Evolutionary conservation across 2,329 filamentous ascomycete species (phyloP).

Genomic region (Mollisiaceae sp.): DNA sequence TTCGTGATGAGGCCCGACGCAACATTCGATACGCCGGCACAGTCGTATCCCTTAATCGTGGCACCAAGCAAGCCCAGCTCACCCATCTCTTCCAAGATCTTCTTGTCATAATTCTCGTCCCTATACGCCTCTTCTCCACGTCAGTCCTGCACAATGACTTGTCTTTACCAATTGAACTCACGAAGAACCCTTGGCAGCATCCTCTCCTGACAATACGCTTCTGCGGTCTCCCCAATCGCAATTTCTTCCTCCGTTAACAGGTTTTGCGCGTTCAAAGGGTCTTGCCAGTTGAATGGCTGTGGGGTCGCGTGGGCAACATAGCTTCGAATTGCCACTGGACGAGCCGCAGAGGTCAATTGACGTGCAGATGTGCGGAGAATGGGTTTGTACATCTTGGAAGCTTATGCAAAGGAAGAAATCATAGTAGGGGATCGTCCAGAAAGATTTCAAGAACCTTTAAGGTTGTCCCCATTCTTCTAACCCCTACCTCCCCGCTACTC

Average conservation of each 20-base stretch:
- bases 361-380: slow-evolving; percentile 33
- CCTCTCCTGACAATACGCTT: slow-evolving; percentile 91
- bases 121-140: slow-evolving; percentile 74
- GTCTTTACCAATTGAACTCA: slow-evolving; percentile 50
- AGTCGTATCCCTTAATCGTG: slow-evolving; percentile 85
- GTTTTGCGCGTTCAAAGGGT: slow-evolving; percentile 77
- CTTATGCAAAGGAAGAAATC: slow-evolving; percentile 16
- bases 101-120: slow-evolving; percentile 83
- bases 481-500: slow-evolving; percentile 26
- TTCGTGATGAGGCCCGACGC: slow-evolving; percentile 89
- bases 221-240: slow-evolving; percentile 87
- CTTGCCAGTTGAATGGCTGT: slow-evolving; percentile 82
- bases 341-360: slow-evolving; percentile 34
- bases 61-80: slow-evolving; percentile 87
- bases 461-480: slow-evolving; percentile 12
- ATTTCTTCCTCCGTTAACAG: slow-evolving; percentile 89
- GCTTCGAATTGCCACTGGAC: slow-evolving; percentile 29
- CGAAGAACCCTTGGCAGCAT: slow-evolving; percentile 85
- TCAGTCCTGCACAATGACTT: slow-evolving; percentile 19
- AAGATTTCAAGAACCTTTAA: slow-evolving; percentile 13
- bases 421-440: slow-evolving; percentile 15
- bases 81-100: slow-evolving; percentile 90
- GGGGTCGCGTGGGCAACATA: slow-evolving; percentile 40
- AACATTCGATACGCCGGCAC: slow-evolving; percentile 85
- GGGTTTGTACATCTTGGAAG: slow-evolving; percentile 39